Evolutionary conservation across 2,329 filamentous ascomycete species (phyloP), one percentile per base, ranked within the genome.

Genomic region (Capronia americana): DNA sequence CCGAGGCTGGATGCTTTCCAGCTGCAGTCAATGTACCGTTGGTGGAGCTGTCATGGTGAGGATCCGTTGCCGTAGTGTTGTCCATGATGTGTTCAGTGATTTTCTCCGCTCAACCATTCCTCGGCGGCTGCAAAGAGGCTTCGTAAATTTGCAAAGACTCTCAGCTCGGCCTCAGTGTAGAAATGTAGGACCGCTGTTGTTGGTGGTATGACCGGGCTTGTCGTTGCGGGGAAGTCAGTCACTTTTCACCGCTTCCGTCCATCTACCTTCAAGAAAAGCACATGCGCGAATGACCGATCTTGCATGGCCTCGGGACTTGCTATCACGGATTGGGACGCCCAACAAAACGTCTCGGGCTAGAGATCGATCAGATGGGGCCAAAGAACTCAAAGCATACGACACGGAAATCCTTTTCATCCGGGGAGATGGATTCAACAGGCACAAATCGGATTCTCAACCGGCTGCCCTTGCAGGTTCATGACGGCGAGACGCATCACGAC

Each of bases 161-260:
- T 44, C 17, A 6, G 17, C 7, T 44, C 17, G 38, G 38, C 38
- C 17, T 44, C 5, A 17, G 2, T n/a, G 38, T 7, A 41, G 38
- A 41, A 41, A 44, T n/a, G 38, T 6, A 44, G 14, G 5, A 44
- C 14, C 4, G 56, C 26, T 50, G 34, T 8, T 7, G 38, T 30
- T 28, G 56, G 3, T 20, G 17, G 7, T 17, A 3, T 20, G 30
- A 0, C 41, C 4, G 7, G 11, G 4, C 10, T 32, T 50, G 6
- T 30, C n/a, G 56, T 2, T 4, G 34, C 24, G 30, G 24, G 14
- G 12, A 17, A 59, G 11, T 20, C 20, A 59, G 24, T 24, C 6
- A 17, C 24, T 32, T 8, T n/a, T 59, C 57, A 59, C 57, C 57
- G 57, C 57, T 30, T 50, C 24, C 14, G 41, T 50, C 41, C 41